Evolutionary conservation across 1,284 basidiomycete species (phyloP).

Genomic region (Cryptococcus hybrid): DNA sequence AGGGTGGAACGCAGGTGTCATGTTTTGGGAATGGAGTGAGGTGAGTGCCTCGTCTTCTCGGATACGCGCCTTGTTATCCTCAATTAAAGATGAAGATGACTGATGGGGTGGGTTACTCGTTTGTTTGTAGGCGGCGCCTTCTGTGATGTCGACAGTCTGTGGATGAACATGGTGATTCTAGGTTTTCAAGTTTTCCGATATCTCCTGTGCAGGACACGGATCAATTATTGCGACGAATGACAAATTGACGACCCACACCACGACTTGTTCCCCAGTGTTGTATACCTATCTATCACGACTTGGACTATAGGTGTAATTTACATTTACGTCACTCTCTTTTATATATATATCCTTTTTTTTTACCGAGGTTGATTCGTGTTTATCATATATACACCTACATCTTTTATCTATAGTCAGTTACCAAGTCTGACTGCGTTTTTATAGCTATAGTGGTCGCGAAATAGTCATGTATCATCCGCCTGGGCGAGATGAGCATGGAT

Average conservation of each 20-base stretch:
- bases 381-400: no score
- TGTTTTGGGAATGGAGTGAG: slow-evolving; percentile 50
- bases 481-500: no score
- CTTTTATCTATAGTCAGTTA: no score
- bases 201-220: background rate
- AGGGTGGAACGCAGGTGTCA: slow-evolving; percentile 49
- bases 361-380: background rate
- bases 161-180: background rate
- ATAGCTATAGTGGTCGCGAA: no score
- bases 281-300: background rate
- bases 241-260: background rate
- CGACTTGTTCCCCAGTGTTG: slow-evolving; percentile 1
- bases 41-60: slow-evolving; percentile 13
- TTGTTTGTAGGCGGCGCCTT: slow-evolving; percentile 9
- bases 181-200: no score
- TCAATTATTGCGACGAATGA: background rate
- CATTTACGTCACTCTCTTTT: background rate
- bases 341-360: background rate
- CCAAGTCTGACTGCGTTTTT: no score
- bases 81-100: background rate
- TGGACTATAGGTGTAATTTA: no score
- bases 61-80: background rate
- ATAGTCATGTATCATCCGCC: no score
- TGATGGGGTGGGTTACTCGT: background rate
- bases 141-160: slow-evolving; percentile 18